Base-by-base conservation (phyloP, 768 basidiomycete species). In the Dentipellis sp. region DNA sequence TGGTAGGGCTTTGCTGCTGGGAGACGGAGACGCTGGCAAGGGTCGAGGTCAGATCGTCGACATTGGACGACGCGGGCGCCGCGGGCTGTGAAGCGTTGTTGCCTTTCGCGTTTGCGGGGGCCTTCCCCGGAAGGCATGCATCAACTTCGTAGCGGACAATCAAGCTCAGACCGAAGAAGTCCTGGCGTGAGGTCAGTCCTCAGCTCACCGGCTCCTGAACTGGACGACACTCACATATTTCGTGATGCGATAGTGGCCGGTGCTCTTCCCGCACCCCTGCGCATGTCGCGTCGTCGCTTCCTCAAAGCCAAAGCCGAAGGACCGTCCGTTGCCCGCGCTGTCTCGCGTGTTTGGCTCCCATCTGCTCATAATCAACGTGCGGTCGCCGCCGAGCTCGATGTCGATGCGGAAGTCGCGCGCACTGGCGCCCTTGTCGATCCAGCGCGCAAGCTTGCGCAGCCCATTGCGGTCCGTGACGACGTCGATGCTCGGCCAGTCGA, bases 251-350 rank as follows among this genome's bases (percentile, higher is more conserved):
- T 4, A 16, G 46, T 10, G 19, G 5, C 21, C 7, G 19, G 10
- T 65, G 84, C 84, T 58, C 84, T 84, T 58, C 69, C 72, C 14
- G 57, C 83, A 82, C 40, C 77, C 78, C 4, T 65, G 61, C 0
- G 75, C 78, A 16, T 69, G 63, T n/a, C 56, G 67, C 0, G 85
- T 84, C 3, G 77, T 74, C 0, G 77, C 78, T 58, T 72, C 75
- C 62, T 87, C 80, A 61, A 86, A 91, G 56, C 78, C 81, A 49
- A 78, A 71, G 0, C 86, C 86, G 65, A 72, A 90, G 0, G 68
- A 70, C 0, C 72, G 74, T n/a, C 29, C 29, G 6, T 29, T 29
- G 29, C 29, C 29, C 29, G 29, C 29, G 6, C 29, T 29, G 6
- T 29, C 29, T 3, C 29, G 29, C 29, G 29, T 29, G 29, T 29